Base-by-base conservation (phyloP, 148 eudicot genomes). In the Silene uniflora region DNA sequence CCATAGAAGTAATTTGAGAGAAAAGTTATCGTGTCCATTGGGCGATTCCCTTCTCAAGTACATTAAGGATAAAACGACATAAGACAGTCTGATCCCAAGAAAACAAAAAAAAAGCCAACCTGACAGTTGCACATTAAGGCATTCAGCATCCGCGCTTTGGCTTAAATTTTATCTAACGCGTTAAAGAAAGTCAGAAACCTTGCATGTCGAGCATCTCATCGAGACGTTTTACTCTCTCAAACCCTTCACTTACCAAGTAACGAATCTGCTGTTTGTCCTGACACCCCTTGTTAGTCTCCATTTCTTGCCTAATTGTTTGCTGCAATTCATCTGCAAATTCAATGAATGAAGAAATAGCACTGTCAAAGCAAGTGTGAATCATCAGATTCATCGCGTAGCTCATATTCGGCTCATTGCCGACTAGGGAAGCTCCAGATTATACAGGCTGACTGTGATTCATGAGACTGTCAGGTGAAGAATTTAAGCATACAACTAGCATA, bases 141-240 rank as follows among this genome's bases (percentile, higher is more conserved):
- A 13, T 19, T 62, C 11, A 24, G 35, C 67, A 62, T 62, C 16
- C 5, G 4, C 62, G 3, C 46, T 59, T 72, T 6, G 47, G 66
- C 24, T 64, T 14, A 39, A 44, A 22, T 55, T 54, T 17, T 35
- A 49, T 52, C 25, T 9, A 3, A 73, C 19, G 68, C 71, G 62
- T 52, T 52, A 21, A 8, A 16, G 55, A 19, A 11, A 73, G 49
- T 74, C 79, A 89, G 81, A 75, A 82, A 67, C 98, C 95, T 86
- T 93, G 98, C 98, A 93, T 93, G 79, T 93, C 98, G n/a, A 93
- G 95, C 89, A 89, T 93, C 86, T 91, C 95, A 75, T 86, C 87
- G 73, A 94, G 77, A 25, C 82, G 80, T 81, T 91, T 91, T 72
- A 91, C 74, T 84, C 88, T 88, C 76, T 84, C 89, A 22, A 76